These are phyloP conservation scores for Tolypocladium cylindrosporum DNA, from an alignment of 2,329 filamentous ascomycete genomes.

Conservation along the genomic window DNA sequence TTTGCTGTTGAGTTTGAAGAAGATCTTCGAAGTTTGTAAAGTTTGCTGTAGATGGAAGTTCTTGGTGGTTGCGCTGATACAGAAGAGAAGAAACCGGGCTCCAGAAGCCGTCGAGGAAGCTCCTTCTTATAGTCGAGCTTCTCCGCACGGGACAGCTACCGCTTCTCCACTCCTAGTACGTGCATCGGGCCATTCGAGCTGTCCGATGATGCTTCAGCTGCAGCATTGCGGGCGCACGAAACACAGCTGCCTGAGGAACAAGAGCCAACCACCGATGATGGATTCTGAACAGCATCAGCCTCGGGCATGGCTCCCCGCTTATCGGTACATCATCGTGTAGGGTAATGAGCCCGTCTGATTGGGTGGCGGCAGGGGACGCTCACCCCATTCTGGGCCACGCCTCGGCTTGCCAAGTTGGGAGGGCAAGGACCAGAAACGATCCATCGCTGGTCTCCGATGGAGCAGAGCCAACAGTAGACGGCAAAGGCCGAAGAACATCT, in stretches of 20 bases:
- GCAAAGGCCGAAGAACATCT: too few relatives aligned
- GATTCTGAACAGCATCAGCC: not conserved
- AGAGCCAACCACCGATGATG: not conserved
- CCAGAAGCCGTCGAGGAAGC: not conserved
- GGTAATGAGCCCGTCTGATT: not conserved
- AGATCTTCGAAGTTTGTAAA: not conserved
- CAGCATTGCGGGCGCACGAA: not conserved
- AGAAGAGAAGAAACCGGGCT: not conserved
- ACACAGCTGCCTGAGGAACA: not conserved
- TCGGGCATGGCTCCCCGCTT: not conserved
- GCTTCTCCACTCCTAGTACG: not conserved
- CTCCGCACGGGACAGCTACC: not conserved
- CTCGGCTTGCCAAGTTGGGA: slow-evolving; percentile 1
- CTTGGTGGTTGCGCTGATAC: not conserved
- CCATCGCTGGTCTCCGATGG: not conserved
- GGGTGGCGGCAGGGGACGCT: not conserved
- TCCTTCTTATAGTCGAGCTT: slow-evolving; percentile 5
- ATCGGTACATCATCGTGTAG: not conserved
- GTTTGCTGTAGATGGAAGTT: not conserved
- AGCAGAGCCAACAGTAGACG: not conserved
- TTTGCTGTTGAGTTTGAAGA: not conserved
- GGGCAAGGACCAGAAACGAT: not conserved
- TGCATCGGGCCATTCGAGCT: not conserved
- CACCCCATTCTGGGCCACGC: not conserved
- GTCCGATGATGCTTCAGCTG: slow-evolving; percentile 1